Evolutionary conservation across 306 rosid genomes (phyloP).

Genomic region (Quercus glauca): DNA sequence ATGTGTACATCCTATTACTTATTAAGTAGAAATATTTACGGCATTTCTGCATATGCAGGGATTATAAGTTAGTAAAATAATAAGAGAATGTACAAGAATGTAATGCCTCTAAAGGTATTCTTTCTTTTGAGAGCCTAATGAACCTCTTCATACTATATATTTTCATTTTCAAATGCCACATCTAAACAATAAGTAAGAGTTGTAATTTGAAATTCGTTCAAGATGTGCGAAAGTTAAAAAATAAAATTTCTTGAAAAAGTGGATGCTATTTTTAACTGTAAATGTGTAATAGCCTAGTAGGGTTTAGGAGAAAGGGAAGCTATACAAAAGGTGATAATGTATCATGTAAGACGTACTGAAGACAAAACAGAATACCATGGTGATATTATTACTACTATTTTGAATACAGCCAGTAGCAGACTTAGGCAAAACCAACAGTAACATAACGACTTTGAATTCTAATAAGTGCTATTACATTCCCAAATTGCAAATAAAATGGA

Average conservation of each 20-base stretch:
- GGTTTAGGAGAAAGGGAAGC: background rate
- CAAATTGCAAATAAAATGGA: constrained; percentile 1
- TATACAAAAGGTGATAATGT: background rate
- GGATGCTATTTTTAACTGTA: background rate
- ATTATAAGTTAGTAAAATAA: too few relatives aligned
- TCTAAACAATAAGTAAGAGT: background rate
- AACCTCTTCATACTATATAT: background rate
- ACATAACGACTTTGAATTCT: background rate
- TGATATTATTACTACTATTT: background rate
- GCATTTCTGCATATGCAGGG: too few relatives aligned
- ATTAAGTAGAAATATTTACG: too few relatives aligned
- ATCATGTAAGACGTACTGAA: background rate
- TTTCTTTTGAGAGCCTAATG: background rate
- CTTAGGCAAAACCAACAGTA: background rate
- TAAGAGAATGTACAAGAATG: too few relatives aligned
- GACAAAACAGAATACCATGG: background rate
- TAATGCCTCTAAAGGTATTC: background rate
- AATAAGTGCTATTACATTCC: constrained; percentile 14
- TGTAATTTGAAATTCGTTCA: background rate
- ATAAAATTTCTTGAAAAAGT: background rate
- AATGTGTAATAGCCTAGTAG: background rate
- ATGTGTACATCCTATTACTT: too few relatives aligned
- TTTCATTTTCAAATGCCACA: background rate
- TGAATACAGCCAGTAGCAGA: background rate
- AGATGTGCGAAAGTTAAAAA: background rate